phyloP scores from a whole-genome alignment of 208 protist species.

The Novymonas esmeraldas region DNA sequence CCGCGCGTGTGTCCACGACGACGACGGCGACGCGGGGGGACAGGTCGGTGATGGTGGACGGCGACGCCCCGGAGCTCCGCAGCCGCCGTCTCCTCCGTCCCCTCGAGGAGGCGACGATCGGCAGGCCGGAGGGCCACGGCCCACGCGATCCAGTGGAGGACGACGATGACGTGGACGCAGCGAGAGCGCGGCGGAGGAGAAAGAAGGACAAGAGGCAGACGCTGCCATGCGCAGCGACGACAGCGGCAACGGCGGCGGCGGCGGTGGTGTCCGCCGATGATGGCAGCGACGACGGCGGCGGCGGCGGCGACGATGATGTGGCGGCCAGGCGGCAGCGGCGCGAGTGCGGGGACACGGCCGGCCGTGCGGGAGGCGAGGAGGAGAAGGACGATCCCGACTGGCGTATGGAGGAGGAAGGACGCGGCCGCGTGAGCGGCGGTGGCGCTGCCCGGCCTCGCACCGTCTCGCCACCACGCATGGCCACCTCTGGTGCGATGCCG shows the following conservation, averaged over 20 bases:
- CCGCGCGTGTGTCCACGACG: background rate
- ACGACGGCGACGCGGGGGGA: background rate
- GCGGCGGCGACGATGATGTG: background rate
- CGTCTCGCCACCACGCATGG: too few species aligned
- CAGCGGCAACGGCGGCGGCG: background rate
- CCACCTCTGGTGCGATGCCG: too few species aligned
- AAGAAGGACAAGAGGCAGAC: background rate
- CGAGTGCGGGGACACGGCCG: background rate
- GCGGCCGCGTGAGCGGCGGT: background rate
- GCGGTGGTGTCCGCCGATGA: too few species aligned
- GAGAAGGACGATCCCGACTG: slow-evolving; percentile 7
- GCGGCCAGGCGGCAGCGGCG: background rate
- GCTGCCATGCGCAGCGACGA: background rate
- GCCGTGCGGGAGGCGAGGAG: background rate
- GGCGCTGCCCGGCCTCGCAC: too few species aligned
- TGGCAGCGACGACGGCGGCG: background rate
- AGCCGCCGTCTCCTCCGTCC: slow-evolving; percentile 13
- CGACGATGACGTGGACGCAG: slow-evolving; percentile 15
- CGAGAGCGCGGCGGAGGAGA: background rate
- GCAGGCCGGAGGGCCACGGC: slow-evolving; percentile 33
- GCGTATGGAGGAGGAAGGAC: slow-evolving; percentile 16
- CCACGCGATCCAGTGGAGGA: slow-evolving; percentile 30
- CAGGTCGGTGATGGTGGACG: background rate
- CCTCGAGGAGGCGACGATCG: slow-evolving; percentile 30
- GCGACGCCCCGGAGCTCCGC: slow-evolving; percentile 6